Evolutionary conservation across 2,329 filamentous ascomycete species (phyloP), one percentile per base, ranked within the genome.

Genomic region (Colletotrichum liaoningense): DNA sequence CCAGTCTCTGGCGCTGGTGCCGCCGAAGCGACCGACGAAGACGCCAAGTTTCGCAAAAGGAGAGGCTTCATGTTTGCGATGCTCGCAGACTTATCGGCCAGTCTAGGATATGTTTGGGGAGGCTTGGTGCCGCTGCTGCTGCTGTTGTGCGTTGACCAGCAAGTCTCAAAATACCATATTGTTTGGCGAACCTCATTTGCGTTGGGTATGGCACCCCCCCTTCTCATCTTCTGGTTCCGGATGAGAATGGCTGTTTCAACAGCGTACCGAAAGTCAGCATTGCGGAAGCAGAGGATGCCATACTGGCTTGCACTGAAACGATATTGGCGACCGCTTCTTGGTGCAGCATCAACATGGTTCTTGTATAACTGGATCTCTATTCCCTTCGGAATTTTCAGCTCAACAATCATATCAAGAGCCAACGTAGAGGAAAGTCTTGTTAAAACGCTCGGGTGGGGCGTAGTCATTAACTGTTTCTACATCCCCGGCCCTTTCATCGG

Each of bases 1-100:
- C 88, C 88, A 3, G 87, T 88, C 3, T 86, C 84, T 2, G 82
- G 81, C 56, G 82, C 84, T 3, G 86, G 86, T 55, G 86, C 88
- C 0, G 83, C 85, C 14, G 89, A 91, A 77, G 86, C 88, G 0
- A 86, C 88, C 1, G 88, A 90, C 73, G 88, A 90, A 76, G 83
- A 80, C 60, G 78, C 76, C 8, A 76, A 79, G 16, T 82, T 84
- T 63, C 83, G 87, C 49, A 86, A 86, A 72, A 82, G 82, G 46
- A 82, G 88, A 49, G 88, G 89, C 4, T 88, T 89, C 79, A 86
- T 90, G 77, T 89, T 90, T 69, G 87, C 88, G n/a, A 84, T 90
- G 82, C 82, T 89, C 14, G 84, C 85, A 1, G 86, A 89, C 75
- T 79, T 90, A 6, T 86, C 88, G 0, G 81, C 84, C 1, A 85